Evolutionary conservation across 2,329 filamentous ascomycete species (phyloP).

Genomic region (Ilyonectria destructans): DNA sequence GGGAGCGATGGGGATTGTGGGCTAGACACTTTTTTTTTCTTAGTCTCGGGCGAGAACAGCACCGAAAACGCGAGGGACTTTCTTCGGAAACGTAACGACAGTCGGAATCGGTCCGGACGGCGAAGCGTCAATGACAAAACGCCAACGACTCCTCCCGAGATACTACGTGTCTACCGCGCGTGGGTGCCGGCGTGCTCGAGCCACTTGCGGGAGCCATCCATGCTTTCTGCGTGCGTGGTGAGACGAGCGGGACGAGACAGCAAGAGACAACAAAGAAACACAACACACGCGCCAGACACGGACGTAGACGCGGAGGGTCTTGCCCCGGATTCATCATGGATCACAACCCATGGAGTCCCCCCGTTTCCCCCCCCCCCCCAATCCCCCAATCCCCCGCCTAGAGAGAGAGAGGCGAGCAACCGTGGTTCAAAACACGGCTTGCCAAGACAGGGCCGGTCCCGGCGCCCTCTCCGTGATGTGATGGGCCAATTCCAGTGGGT

Average conservation of each 20-base stretch:
- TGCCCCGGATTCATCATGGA: conserved; percentile 26
- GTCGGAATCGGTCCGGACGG: conserved; percentile 30
- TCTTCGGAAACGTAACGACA: conserved; percentile 23
- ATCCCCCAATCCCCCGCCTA: not conserved
- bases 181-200: not conserved
- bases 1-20: conserved; percentile 3
- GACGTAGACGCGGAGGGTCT: not conserved
- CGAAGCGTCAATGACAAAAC: conserved; percentile 25
- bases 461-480: not conserved
- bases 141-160: not conserved
- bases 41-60: conserved; percentile 24
- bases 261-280: not conserved
- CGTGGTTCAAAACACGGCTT: not conserved
- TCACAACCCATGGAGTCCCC: conserved; percentile 9
- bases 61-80: conserved; percentile 14
- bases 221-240: not conserved
- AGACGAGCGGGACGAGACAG: not conserved
- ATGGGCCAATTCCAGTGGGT: not conserved
- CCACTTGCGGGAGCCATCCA: not conserved
- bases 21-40: not conserved
- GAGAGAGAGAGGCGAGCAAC: not conserved
- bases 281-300: too few species aligned
- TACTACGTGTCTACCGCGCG: not conserved
- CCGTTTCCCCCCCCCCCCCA: conserved; percentile 22
- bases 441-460: not conserved